Evolutionary conservation across 768 basidiomycete species (phyloP), one percentile per base, ranked within the genome.

Genomic region (Lactarius tabidus): DNA sequence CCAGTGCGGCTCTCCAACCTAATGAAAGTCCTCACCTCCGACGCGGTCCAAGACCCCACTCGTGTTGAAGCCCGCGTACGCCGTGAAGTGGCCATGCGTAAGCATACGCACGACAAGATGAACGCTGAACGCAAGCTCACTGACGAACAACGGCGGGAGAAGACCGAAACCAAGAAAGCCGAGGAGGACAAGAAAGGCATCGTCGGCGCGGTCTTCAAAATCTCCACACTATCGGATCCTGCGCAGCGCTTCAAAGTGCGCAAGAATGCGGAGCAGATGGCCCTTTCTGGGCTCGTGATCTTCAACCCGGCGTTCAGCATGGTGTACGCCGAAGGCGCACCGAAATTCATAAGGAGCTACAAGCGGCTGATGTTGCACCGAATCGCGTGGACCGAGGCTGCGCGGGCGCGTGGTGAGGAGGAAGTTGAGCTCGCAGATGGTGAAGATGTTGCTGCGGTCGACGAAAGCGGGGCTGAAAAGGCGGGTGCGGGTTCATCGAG

Each of bases 41-140:
- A 98, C 72, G 96, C 95, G 0, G 89, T 99, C 29, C 91, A 94
- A 83, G 97, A 98, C 74, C 97, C 97, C 0, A 99, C 97, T 2
- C 88, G 95, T 58, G 93, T 99, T 3, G 97, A 99, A 75, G 96
- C 96, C 6, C 89, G 93, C 36, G 95, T 99, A 17, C 82, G 94
- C 54, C 82, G 92, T 38, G 97, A 99, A 75, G 96, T 98, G 33
- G 91, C 91, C 0, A 89, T 88, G 80, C 84, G 97, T 67, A 89
- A 89, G 72, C 87, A 93, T 69, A 82, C 80, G 9, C 97, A 99
- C 74, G 93, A 97, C 73, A 92, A 93, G 81, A 91, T 90, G 84
- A 99, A 99, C 70, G 80, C 86, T 6, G 91, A 93, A 73, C 86
- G 95, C 54, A 95, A 96, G 76, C 82, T 99, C 36, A 95, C 90